Percentiles rank a stretch among this genome's conserved stretches.
Evolutionary conservation across 192 early-diverging fungal species (phyloP).

Genomic region (Rhizoclosmatium sp.): DNA sequence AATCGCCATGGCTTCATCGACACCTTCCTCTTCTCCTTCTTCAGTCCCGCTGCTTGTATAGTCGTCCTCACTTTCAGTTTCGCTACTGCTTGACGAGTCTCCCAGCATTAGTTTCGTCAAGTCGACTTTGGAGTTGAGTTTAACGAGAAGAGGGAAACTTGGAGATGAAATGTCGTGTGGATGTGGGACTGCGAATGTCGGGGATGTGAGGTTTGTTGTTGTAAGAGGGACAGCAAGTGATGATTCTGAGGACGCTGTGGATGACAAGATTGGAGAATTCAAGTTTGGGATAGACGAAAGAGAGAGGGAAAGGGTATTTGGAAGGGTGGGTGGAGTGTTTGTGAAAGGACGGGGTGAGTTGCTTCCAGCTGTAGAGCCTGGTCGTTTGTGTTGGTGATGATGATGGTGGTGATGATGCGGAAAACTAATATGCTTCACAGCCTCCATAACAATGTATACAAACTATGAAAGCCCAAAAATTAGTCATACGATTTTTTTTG

Average conservation of each 20-base stretch:
- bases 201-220: not conserved
- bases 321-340: not conserved
- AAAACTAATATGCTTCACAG: conserved; percentile 35
- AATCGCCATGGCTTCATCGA: not conserved
- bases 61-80: not conserved
- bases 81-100: not conserved
- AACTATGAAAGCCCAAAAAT: conserved; percentile 28
- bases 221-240: not conserved
- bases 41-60: not conserved
- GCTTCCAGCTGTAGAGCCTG: not conserved
- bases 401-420: conserved; percentile 2
- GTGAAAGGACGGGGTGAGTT: not conserved
- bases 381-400: not conserved
- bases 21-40: not conserved
- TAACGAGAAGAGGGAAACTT: conserved; percentile 15
- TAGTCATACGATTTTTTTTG: not conserved
- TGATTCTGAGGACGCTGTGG: conserved; percentile 21
- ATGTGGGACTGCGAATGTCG: conserved; percentile 16
- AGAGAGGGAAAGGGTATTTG: not conserved
- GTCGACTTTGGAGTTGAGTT: conserved; percentile 25
- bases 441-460: conserved; percentile 57
- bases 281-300: not conserved
- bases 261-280: not conserved
- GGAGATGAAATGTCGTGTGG: conserved; percentile 29
- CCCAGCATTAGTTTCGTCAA: conserved; percentile 9